Conservation (phyloP, 495 filamentous ascomycete species). For the Penicillium longicatenatum region DNA sequence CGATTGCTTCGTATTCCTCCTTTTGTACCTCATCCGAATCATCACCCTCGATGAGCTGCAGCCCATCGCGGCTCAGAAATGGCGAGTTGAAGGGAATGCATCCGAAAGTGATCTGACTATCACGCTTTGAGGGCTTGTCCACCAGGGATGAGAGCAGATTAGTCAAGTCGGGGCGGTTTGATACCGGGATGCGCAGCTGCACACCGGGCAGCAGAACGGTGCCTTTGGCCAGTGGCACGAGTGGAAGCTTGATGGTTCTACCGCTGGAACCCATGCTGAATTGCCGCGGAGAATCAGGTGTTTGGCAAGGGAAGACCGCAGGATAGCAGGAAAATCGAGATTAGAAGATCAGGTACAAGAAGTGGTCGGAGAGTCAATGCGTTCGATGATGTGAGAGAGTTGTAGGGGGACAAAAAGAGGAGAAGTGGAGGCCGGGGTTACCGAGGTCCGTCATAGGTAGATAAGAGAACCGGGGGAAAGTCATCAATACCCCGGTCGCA, state of each 20-base stretch:
- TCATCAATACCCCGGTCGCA: background rate
- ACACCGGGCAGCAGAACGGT: slow-evolving; percentile 80
- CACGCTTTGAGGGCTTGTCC: slow-evolving; percentile 63
- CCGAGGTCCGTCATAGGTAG: background rate
- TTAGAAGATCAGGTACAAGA: background rate
- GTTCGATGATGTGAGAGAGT: background rate
- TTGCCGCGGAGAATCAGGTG: slow-evolving; percentile 13
- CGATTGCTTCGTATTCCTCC: slow-evolving; percentile 44
- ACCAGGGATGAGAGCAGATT: slow-evolving; percentile 78
- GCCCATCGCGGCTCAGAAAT: slow-evolving; percentile 66
- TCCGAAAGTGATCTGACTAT: slow-evolving; percentile 70
- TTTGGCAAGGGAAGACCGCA: slow-evolving; percentile 12
- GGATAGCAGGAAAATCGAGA: slow-evolving; percentile 6
- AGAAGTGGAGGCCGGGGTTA: background rate
- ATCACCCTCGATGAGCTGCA: slow-evolving; percentile 63
- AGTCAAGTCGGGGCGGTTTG: slow-evolving; percentile 78
- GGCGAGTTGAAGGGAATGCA: slow-evolving; percentile 80
- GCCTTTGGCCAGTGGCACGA: slow-evolving; percentile 74
- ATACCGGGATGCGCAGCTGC: slow-evolving; percentile 72
- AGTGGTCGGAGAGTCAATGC: background rate
- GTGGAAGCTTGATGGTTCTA: slow-evolving; percentile 59
- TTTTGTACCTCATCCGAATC: slow-evolving; percentile 38
- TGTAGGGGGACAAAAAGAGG: background rate
- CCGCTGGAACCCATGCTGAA: slow-evolving; percentile 45
- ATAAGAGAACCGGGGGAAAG: background rate